Evolutionary conservation across 768 basidiomycete species (phyloP).

Genomic region (Boletus sp.): DNA sequence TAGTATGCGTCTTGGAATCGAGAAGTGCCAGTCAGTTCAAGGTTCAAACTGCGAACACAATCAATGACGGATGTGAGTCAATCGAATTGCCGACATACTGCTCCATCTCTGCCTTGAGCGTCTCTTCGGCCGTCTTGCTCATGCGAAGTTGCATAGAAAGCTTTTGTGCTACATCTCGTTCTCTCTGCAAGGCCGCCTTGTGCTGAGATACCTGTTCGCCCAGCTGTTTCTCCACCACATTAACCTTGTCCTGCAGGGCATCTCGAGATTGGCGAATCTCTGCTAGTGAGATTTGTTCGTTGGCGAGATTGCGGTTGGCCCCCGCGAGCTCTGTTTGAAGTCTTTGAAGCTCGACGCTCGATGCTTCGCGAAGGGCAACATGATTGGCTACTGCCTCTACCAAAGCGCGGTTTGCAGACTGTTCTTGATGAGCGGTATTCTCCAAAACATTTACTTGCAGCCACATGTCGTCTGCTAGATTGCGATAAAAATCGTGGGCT

Average conservation of each 20-base stretch:
- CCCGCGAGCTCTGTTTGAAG: slow-evolving; percentile 36
- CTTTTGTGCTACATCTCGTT: slow-evolving; percentile 44
- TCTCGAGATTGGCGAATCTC: slow-evolving; percentile 20
- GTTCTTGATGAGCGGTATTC: slow-evolving; percentile 12
- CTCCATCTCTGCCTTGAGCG: slow-evolving; percentile 63
- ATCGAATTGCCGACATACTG: slow-evolving; percentile 43
- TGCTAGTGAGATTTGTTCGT: slow-evolving; percentile 20
- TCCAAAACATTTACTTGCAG: slow-evolving; percentile 9
- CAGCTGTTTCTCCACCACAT: slow-evolving; percentile 26
- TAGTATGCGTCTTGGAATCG: slow-evolving; percentile 72
- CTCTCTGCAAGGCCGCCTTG: slow-evolving; percentile 41
- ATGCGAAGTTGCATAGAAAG: slow-evolving; percentile 51
- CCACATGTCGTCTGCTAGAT: slow-evolving; percentile 35
- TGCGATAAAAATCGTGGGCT: slow-evolving; percentile 36
- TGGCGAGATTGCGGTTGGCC: slow-evolving; percentile 18
- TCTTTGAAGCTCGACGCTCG: slow-evolving; percentile 40
- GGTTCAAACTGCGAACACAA: slow-evolving; percentile 32
- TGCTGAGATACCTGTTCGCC: slow-evolving; percentile 33
- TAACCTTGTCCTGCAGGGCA: slow-evolving; percentile 25
- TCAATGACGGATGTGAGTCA: neutral
- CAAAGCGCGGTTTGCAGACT: slow-evolving; percentile 17
- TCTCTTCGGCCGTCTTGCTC: slow-evolving; percentile 62
- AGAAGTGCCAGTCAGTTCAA: slow-evolving; percentile 57
- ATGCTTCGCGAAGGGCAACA: slow-evolving; percentile 40
- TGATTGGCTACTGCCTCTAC: slow-evolving; percentile 39